Evolutionary conservation across 306 rosid species (phyloP).

Genomic region (Citrullus colocynthis): DNA sequence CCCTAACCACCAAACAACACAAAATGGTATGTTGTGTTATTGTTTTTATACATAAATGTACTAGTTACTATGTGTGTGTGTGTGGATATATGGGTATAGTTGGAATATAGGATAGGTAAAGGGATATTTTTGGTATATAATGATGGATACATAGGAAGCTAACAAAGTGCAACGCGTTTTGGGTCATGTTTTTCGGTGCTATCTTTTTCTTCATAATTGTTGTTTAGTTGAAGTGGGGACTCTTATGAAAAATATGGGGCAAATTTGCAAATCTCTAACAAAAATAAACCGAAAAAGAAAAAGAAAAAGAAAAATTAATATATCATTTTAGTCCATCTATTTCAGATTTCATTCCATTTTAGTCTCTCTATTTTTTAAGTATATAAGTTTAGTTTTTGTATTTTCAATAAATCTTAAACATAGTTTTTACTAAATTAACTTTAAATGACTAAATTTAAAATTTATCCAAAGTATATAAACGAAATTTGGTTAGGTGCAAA

Average conservation of each 20-base stretch:
- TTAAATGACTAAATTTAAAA: too few relatives aligned
- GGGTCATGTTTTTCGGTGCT: neutral
- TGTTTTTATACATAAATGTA: neutral
- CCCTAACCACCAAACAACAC: neutral
- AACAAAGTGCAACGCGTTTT: neutral
- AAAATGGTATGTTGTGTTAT: neutral
- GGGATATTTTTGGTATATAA: neutral
- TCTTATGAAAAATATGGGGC: neutral
- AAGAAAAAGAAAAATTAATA: too few relatives aligned
- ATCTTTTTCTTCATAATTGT: neutral
- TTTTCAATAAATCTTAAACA: too few relatives aligned
- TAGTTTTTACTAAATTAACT: too few relatives aligned
- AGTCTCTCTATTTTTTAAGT: too few relatives aligned
- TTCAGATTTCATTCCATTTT: too few relatives aligned
- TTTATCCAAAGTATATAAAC: too few relatives aligned
- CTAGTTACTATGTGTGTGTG: neutral
- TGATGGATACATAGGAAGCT: neutral
- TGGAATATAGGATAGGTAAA: neutral
- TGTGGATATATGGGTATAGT: neutral
- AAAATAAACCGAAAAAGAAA: too few relatives aligned
- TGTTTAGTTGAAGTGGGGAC: neutral
- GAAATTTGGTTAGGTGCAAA: too few relatives aligned
- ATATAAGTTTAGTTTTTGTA: too few relatives aligned
- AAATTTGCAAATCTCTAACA: too few relatives aligned
- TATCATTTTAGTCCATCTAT: too few relatives aligned